These are phyloP conservation scores for Aquilaria yunnanensis DNA, from an alignment of 345 rosid genomes.

Conservation along the genomic window DNA sequence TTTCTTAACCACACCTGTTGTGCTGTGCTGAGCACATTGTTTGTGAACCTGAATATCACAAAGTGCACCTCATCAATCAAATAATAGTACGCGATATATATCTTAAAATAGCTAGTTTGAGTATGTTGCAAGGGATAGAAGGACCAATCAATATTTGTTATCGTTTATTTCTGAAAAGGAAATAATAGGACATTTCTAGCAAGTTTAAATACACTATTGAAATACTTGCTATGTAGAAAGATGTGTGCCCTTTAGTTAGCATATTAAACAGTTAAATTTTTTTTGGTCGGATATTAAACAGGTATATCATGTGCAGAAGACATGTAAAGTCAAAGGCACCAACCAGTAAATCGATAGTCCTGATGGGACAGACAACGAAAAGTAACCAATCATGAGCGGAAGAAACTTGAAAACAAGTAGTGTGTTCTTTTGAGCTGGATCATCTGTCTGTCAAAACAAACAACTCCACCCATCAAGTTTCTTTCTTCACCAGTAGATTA, in stretches of 20 bases:
- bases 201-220: too few relatives aligned
- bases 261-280: neutral
- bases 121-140: too few relatives aligned
- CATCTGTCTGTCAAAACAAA: constrained; percentile 69
- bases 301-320: too few relatives aligned
- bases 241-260: neutral
- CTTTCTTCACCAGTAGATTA: neutral
- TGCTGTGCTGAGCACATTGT: constrained; percentile 91
- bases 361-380: constrained; percentile 96
- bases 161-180: too few relatives aligned
- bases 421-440: constrained; percentile 94
- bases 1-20: constrained; percentile 97
- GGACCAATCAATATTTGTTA: too few relatives aligned
- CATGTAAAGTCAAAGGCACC: constrained; percentile 18
- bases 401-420: constrained; percentile 94
- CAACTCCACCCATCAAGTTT: constrained; percentile 7
- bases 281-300: too few relatives aligned
- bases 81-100: too few relatives aligned
- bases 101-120: too few relatives aligned
- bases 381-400: constrained; percentile 98
- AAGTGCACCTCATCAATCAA: neutral
- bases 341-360: constrained; percentile 96
- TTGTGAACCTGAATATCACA: constrained; percentile 67
- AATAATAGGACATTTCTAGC: too few relatives aligned
- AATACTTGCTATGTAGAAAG: neutral